phyloP scores from a whole-genome alignment of 2,329 filamentous ascomycete genomes.

The Chrysosporium keratinophilum region DNA sequence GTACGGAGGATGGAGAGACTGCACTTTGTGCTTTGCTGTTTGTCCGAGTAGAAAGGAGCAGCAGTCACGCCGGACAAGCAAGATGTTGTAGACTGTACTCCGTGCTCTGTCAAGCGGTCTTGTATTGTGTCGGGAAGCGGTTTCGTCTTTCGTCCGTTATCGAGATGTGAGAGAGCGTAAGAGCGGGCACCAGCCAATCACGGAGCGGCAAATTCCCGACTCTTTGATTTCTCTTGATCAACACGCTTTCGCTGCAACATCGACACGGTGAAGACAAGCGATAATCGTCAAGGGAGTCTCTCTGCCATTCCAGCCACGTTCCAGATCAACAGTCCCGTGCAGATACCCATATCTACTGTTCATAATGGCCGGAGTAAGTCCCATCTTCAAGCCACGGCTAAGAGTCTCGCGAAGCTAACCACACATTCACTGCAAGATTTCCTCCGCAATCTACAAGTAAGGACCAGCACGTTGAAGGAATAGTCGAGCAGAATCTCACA shows the following conservation, averaged over 20 bases:
- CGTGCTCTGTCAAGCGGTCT: too few species aligned
- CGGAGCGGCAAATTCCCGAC: constrained; percentile 13
- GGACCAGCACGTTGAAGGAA: constrained; percentile 17
- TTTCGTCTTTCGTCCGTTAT: neutral
- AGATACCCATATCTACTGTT: constrained; percentile 12
- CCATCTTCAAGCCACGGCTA: neutral
- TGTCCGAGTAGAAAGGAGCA: too few species aligned
- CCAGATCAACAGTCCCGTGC: neutral
- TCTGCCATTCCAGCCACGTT: neutral
- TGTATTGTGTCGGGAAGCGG: too few species aligned
- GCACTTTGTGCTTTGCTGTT: too few species aligned
- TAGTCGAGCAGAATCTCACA: constrained; percentile 10
- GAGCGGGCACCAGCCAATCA: constrained; percentile 13
- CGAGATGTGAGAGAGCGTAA: neutral
- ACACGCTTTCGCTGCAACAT: neutral
- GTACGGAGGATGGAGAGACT: too few species aligned
- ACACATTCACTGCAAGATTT: constrained; percentile 31
- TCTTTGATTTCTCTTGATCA: constrained; percentile 1
- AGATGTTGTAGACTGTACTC: too few species aligned
- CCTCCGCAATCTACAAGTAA: constrained; percentile 52
- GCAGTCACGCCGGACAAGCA: too few species aligned
- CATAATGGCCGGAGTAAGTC: constrained; percentile 51
- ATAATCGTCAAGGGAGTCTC: neutral
- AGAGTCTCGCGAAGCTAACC: constrained; percentile 3
- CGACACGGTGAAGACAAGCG: neutral